Evolutionary conservation across 2,329 filamentous ascomycete species (phyloP).

Genomic region (Byssothecium circinans): DNA sequence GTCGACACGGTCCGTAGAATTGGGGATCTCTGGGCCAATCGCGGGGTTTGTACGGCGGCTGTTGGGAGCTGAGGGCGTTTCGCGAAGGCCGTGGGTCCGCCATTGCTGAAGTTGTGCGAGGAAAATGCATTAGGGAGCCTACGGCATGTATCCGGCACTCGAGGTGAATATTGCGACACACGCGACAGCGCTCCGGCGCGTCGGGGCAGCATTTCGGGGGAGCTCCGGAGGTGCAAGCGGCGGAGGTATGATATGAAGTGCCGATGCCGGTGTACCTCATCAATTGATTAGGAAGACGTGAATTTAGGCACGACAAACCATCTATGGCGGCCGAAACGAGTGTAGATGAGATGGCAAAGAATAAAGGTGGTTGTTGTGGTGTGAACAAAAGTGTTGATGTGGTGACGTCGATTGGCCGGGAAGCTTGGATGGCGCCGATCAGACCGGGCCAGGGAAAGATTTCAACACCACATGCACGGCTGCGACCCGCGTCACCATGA

Average conservation of each 20-base stretch:
- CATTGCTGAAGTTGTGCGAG: constrained; percentile 30
- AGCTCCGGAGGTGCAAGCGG: constrained; percentile 4
- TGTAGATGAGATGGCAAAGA: constrained; percentile 1
- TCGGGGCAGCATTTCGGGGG: constrained; percentile 32
- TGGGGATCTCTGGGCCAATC: constrained; percentile 19
- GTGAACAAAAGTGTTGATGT: background rate
- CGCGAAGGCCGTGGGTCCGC: constrained; percentile 20
- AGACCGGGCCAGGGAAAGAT: background rate
- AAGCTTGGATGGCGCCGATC: constrained; percentile 12
- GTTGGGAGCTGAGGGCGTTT: constrained; percentile 28
- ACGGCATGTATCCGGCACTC: constrained; percentile 17
- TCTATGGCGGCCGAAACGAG: constrained; percentile 11
- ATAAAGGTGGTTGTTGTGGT: background rate
- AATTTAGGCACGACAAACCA: constrained; percentile 3
- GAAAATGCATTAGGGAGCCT: constrained; percentile 5
- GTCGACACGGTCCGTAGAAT: constrained; percentile 32
- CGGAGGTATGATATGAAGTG: constrained; percentile 4
- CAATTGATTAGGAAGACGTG: constrained; percentile 15
- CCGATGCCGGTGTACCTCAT: background rate
- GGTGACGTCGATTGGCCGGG: constrained; percentile 6
- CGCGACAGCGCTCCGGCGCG: constrained; percentile 35
- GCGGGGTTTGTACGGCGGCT: constrained; percentile 20
- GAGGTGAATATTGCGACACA: constrained; percentile 20
- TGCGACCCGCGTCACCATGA: background rate
- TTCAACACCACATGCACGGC: constrained; percentile 15